phyloP scores from a whole-genome alignment of 495 filamentous ascomycete genomes.

The Neurospora sp. region DNA sequence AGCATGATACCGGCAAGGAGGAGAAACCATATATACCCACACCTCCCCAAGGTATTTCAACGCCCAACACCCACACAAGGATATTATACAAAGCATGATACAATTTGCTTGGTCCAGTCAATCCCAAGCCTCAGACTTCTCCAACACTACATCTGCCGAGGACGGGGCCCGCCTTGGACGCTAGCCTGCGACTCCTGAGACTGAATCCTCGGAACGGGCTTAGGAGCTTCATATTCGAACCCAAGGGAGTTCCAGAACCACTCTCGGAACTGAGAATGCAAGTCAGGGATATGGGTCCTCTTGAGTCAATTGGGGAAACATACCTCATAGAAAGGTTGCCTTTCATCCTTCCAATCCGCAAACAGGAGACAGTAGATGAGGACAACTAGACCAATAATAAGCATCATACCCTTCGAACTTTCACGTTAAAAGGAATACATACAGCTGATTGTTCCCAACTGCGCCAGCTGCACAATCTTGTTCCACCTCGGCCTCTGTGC shows the following conservation, averaged over 20 bases:
- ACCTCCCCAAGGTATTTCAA: not conserved
- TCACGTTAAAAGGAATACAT: not conserved
- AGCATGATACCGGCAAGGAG: not conserved
- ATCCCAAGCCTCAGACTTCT: not conserved
- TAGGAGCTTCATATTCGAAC: not conserved
- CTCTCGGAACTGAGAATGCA: constrained; percentile 13
- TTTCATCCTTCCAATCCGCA: constrained; percentile 60
- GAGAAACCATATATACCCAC: not conserved
- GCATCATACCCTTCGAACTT: too few species aligned
- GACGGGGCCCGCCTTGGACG: not conserved
- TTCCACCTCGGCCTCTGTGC: constrained; percentile 65
- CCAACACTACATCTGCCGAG: not conserved
- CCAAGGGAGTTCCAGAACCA: constrained; percentile 17
- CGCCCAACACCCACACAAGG: not conserved
- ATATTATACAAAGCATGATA: not conserved
- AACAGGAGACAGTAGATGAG: constrained; percentile 65
- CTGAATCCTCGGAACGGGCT: not conserved
- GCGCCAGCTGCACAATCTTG: constrained; percentile 58
- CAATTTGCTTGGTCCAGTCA: not conserved
- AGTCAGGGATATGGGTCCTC: not conserved
- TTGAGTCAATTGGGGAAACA: not conserved
- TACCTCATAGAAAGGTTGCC: constrained; percentile 53
- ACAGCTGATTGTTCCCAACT: constrained; percentile 60
- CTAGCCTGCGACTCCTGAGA: not conserved
- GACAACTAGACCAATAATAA: constrained; percentile 39